Evolutionary conservation across 306 rosid species (phyloP).

Genomic region (Astragalus glycyphyllos): DNA sequence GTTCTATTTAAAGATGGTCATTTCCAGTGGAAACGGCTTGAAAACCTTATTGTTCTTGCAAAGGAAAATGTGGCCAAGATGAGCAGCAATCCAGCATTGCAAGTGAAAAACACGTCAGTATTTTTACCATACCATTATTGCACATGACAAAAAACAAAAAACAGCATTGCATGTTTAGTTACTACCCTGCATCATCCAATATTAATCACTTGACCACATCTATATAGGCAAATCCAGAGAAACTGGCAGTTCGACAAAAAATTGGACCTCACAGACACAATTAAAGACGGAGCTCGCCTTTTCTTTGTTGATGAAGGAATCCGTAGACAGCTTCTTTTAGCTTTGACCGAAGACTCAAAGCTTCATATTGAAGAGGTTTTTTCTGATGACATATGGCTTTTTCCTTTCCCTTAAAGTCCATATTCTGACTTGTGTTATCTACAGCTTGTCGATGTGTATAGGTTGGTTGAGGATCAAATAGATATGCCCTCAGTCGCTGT

Average conservation of each 20-base stretch:
- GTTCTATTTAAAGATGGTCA: constrained; percentile 93
- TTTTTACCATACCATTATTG: constrained; percentile 30
- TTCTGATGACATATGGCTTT: constrained; percentile 27
- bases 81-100: constrained; percentile 94
- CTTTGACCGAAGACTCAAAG: constrained; percentile 95
- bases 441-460: constrained; percentile 93
- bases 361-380: constrained; percentile 94
- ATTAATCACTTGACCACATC: constrained; percentile 37
- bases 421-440: constrained; percentile 45
- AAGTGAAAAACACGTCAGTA: constrained; percentile 68
- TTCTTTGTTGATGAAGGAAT: constrained; percentile 86
- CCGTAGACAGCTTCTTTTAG: constrained; percentile 92
- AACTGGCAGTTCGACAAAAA: constrained; percentile 62
- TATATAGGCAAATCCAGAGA: constrained; percentile 63
- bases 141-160: not conserved
- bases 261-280: constrained; percentile 93
- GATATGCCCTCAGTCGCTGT: constrained; percentile 81
- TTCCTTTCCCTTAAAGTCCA: constrained; percentile 21
- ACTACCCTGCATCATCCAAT: constrained; percentile 38
- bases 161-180: constrained; percentile 32
- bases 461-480: constrained; percentile 88
- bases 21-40: constrained; percentile 99
- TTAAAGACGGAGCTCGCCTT: constrained; percentile 97
- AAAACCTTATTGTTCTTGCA: constrained; percentile 94
- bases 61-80: constrained; percentile 94